Percentiles rank a stretch among this genome's conserved stretches.
phyloP scores from a whole-genome alignment of 2,329 filamentous ascomycete species.

The Diaporthe amygdali region DNA sequence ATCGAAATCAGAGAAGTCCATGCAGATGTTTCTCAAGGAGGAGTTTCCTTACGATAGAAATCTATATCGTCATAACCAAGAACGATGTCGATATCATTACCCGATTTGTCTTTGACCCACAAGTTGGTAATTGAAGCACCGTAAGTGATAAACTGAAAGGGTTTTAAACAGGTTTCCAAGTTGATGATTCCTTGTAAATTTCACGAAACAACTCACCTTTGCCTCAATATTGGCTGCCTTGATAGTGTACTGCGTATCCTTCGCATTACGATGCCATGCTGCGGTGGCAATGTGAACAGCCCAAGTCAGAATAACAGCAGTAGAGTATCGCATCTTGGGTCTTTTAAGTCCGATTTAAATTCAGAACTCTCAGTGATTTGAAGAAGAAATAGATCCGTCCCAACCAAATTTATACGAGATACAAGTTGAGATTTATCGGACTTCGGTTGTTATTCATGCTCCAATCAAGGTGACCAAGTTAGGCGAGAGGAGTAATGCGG shows the following conservation, averaged over 20 bases:
- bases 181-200: fast-evolving
- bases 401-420: background rate
- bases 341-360: background rate
- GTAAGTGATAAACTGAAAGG: background rate
- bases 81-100: slow-evolving; percentile 66
- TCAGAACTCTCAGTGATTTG: background rate
- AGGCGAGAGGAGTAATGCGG: background rate
- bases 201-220: background rate
- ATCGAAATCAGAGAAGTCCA: background rate
- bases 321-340: background rate
- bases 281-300: background rate
- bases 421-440: background rate
- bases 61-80: slow-evolving; percentile 67
- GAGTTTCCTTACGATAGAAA: slow-evolving; percentile 53
- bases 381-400: background rate
- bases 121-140: slow-evolving; percentile 65
- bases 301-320: background rate
- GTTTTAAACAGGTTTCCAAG: background rate
- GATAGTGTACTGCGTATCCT: background rate
- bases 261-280: background rate
- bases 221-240: background rate
- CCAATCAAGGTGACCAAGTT: background rate
- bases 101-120: slow-evolving; percentile 66
- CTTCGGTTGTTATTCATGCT: background rate
- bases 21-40: background rate